phyloP scores from a whole-genome alignment of 768 basidiomycete species.

The Amanita thiersii region DNA sequence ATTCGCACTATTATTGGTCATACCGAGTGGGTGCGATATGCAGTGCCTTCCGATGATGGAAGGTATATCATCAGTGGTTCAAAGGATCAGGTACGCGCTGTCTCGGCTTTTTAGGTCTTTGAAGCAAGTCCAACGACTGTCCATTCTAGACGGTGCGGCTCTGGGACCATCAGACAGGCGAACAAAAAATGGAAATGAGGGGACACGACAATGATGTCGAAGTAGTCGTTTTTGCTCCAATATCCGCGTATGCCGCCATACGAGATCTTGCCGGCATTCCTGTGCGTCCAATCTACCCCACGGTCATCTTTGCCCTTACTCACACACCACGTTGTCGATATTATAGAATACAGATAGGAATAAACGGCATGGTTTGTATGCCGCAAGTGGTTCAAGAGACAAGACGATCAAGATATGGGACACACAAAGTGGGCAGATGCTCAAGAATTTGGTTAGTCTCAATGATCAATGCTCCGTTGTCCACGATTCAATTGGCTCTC shows the following conservation, averaged over 20 bases:
- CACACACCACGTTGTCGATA: slow-evolving; percentile 3
- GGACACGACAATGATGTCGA: slow-evolving; percentile 88
- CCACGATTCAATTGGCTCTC: slow-evolving; percentile 8
- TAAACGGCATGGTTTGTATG: slow-evolving; percentile 49
- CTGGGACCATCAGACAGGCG: slow-evolving; percentile 66
- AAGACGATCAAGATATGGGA: slow-evolving; percentile 94
- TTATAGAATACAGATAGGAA: slow-evolving; percentile 42
- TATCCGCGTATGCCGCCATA: slow-evolving; percentile 66
- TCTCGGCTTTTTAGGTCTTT: neutral
- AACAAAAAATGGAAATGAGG: slow-evolving; percentile 74
- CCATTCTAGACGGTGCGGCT: slow-evolving; percentile 60
- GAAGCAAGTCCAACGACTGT: slow-evolving; percentile 9
- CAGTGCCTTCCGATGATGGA: slow-evolving; percentile 62
- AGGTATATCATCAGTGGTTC: slow-evolving; percentile 72
- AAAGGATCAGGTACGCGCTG: slow-evolving; percentile 68
- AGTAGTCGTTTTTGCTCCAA: slow-evolving; percentile 72
- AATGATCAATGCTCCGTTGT: slow-evolving; percentile 3
- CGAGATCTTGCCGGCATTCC: slow-evolving; percentile 69
- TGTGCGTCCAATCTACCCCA: slow-evolving; percentile 31
- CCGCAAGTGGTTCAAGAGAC: slow-evolving; percentile 82
- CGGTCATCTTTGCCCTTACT: slow-evolving; percentile 8
- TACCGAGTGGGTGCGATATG: slow-evolving; percentile 77
- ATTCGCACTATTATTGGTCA: slow-evolving; percentile 72
- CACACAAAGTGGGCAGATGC: slow-evolving; percentile 68
- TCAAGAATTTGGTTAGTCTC: slow-evolving; percentile 60